Evolutionary conservation across 176 grass and related monocot genomes (phyloP), one percentile per base, ranked within the genome.

Genomic region (Oryza longistaminata): DNA sequence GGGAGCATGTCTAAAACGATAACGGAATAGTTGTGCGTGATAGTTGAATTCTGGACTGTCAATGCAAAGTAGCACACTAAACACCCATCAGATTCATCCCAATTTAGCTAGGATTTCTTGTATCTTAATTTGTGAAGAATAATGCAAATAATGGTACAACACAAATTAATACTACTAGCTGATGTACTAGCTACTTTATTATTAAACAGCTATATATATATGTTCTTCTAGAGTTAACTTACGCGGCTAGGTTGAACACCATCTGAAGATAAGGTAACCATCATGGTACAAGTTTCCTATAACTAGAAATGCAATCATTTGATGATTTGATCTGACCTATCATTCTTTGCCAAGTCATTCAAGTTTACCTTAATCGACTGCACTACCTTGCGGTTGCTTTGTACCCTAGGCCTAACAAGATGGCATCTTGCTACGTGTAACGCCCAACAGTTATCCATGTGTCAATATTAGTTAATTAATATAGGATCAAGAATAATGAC

Each of bases 241-340:
- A 27, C 27, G 27, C 27, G 29, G 40, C 68, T 82, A 70, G 19
- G 26, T 33, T 70, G 79, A 70, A 25, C 62, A 31, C 3, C 9
- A 3, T 7, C 81, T 61, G 82, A 85, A 76, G 49, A 35, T 27
- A 34, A 35, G 35, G 44, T 82, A 70, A 46, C 24, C 24, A 72
- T 26, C 75, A 46, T 60, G 35, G 37, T 81, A 7, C 75, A 76
- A 45, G 64, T 26, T 76, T 87, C 35, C 71, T 24, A 0, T 35
- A 76, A 75, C 22, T 74, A 87, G 85, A 87, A 87, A 81, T 33
- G 65, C 48, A 82, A 82, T 82, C 85, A 82, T 87, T 61, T 60
- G 35, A 68, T 34, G 25, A 82, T 87, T 61, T 60, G 35, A 68
- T 34, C 35, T 44, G 24, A 48, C 70, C 60, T 55, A 44, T 80